Conservation (phyloP, 2,329 filamentous ascomycete genomes). For the Nannizzia gypsea region DNA sequence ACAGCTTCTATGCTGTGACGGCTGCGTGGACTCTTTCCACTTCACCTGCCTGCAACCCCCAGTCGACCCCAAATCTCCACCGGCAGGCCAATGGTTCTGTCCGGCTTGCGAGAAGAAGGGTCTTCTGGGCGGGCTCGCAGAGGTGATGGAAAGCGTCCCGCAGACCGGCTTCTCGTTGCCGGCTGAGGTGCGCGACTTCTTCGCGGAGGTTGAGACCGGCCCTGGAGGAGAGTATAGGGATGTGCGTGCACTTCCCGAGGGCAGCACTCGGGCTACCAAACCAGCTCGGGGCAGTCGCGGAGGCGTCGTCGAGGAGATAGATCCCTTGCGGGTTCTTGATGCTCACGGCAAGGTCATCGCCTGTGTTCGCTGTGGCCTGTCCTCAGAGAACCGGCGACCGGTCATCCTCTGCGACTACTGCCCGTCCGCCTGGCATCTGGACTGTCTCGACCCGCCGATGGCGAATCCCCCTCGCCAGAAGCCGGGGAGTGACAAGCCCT, state of each 20-base stretch:
- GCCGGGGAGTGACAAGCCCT: constrained; percentile 40
- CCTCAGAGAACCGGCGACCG: constrained; percentile 51
- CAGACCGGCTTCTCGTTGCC: constrained; percentile 64
- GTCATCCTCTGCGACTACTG: constrained; percentile 84
- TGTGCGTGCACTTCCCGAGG: constrained; percentile 25
- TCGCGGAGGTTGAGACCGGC: constrained; percentile 66
- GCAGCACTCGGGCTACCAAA: constrained; percentile 10
- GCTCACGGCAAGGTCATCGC: constrained; percentile 62
- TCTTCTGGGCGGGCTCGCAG: constrained; percentile 53
- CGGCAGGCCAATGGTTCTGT: constrained; percentile 73
- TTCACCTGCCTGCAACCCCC: constrained; percentile 79
- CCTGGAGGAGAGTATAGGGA: constrained; percentile 73
- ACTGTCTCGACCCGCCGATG: constrained; percentile 77
- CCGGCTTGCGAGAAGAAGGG: constrained; percentile 46
- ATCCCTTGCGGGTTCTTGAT: constrained; percentile 38
- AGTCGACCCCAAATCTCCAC: constrained; percentile 49
- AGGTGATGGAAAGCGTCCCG: constrained; percentile 55
- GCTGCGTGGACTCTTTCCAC: constrained; percentile 81
- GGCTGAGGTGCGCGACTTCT: constrained; percentile 57
- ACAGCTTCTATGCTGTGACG: constrained; percentile 84
- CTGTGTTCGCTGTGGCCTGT: constrained; percentile 62
- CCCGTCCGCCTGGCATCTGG: constrained; percentile 73
- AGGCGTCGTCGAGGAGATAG: not conserved
- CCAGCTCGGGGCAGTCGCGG: not conserved
- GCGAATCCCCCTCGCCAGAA: constrained; percentile 58